Percentiles rank a stretch among this genome's conserved stretches.
Conservation (phyloP, 2,329 filamentous ascomycete species). For the Cladosporium sp. region DNA sequence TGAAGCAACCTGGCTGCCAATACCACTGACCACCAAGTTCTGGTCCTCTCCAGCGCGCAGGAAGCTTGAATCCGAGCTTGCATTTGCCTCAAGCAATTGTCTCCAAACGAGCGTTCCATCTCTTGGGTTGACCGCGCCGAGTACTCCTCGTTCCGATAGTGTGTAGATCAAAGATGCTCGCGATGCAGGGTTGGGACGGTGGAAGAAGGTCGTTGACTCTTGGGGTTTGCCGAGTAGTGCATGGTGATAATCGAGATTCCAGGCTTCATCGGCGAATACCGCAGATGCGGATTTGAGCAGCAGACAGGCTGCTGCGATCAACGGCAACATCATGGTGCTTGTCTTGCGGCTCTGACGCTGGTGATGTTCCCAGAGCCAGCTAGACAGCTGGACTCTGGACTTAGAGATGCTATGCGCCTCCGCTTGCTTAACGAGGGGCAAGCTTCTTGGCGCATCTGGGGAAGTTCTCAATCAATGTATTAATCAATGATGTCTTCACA, state of each 20-base stretch:
- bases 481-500: not conserved
- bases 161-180: conserved; percentile 90
- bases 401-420: not conserved
- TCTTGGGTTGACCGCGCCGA: conserved; percentile 85
- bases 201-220: conserved; percentile 86
- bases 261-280: conserved; percentile 87
- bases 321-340: conserved; percentile 9
- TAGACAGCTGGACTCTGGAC: not conserved
- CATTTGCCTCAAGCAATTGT: conserved; percentile 57
- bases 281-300: conserved; percentile 56
- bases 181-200: conserved; percentile 74
- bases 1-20: conserved; percentile 65
- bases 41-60: conserved; percentile 75
- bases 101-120: conserved; percentile 84
- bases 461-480: not conserved
- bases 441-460: not conserved
- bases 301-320: conserved; percentile 18
- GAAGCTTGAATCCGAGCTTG: conserved; percentile 38
- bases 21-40: conserved; percentile 69
- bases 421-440: not conserved
- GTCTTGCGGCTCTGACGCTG: conserved; percentile 4
- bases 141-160: conserved; percentile 73
- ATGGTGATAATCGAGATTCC: conserved; percentile 88
- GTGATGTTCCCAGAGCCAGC: conserved; percentile 7
- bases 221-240: conserved; percentile 80